These are phyloP conservation scores for Berberis vulgaris DNA, from an alignment of 164 flowering plant genomes.

Conservation along the genomic window DNA sequence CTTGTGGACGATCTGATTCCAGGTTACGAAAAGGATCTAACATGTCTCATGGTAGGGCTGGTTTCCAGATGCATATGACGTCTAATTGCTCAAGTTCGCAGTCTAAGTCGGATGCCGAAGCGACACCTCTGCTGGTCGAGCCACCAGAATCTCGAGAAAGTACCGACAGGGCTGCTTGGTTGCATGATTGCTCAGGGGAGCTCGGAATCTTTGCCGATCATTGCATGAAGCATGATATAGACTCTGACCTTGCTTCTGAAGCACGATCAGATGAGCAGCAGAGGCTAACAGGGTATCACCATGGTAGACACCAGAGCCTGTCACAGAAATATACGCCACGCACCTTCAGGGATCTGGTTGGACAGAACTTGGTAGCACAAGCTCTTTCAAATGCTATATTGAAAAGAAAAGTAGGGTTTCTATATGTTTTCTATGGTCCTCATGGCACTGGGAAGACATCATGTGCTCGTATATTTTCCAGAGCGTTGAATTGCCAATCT, in stretches of 20 bases:
- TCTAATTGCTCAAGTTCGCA: slow-evolving; percentile 53
- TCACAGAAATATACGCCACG: slow-evolving; percentile 90
- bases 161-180: slow-evolving; percentile 61
- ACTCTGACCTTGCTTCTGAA: slow-evolving; percentile 80
- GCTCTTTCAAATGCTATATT: slow-evolving; percentile 91
- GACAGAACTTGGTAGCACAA: slow-evolving; percentile 79
- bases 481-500: slow-evolving; percentile 85
- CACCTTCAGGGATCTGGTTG: slow-evolving; percentile 82
- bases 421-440: slow-evolving; percentile 93
- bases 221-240: slow-evolving; percentile 42
- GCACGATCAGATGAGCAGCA: slow-evolving; percentile 42
- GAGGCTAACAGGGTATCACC: slow-evolving; percentile 23
- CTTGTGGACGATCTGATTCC: slow-evolving; percentile 87
- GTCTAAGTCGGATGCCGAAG: slow-evolving; percentile 60
- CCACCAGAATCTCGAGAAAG: slow-evolving; percentile 63
- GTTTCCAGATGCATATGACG: slow-evolving; percentile 31
- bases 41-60: slow-evolving; percentile 19
- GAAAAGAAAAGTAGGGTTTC: slow-evolving; percentile 61
- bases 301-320: slow-evolving; percentile 60
- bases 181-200: slow-evolving; percentile 80
- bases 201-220: slow-evolving; percentile 78
- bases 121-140: slow-evolving; percentile 69
- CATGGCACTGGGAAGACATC: slow-evolving; percentile 98
- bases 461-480: slow-evolving; percentile 83
- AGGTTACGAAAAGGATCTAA: slow-evolving; percentile 42